Conservation (phyloP, 2,329 filamentous ascomycete genomes). For the Colletotrichum chrysophilum region DNA sequence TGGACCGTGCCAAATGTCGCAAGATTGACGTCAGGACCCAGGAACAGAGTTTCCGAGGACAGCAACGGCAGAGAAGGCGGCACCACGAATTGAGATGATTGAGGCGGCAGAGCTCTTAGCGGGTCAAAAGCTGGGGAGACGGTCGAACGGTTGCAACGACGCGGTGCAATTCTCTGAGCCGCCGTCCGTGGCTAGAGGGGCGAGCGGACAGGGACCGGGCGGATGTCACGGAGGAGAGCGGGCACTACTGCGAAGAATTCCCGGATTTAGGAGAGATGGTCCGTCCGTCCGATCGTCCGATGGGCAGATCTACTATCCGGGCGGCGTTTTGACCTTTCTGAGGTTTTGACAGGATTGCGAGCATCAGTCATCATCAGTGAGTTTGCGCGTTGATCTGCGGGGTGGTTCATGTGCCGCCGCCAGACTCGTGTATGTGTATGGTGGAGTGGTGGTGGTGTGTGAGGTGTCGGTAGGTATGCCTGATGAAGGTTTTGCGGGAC, state of each 20-base stretch:
- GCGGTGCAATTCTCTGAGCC: constrained; percentile 1
- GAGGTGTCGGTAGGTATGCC: background rate
- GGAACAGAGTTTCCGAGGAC: background rate
- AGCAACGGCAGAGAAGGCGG: background rate
- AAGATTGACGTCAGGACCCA: constrained; percentile 13
- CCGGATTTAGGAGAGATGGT: background rate
- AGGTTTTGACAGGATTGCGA: background rate
- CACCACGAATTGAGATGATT: background rate
- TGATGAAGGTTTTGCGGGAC: background rate
- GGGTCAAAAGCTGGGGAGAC: background rate
- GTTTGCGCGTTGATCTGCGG: background rate
- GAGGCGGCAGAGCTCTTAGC: background rate
- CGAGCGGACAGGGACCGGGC: constrained; percentile 8
- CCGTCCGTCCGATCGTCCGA: background rate
- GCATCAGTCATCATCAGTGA: background rate
- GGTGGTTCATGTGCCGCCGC: background rate
- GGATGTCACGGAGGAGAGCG: constrained; percentile 6
- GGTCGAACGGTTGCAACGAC: background rate
- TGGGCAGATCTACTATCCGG: background rate
- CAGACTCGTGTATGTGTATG: background rate
- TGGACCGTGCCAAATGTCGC: background rate
- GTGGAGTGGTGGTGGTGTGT: background rate
- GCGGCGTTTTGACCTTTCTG: background rate
- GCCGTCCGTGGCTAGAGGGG: background rate
- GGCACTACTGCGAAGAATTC: background rate